Conservation (phyloP, 176 grass and related monocot genomes). For the Eragrostis nindensis region DNA sequence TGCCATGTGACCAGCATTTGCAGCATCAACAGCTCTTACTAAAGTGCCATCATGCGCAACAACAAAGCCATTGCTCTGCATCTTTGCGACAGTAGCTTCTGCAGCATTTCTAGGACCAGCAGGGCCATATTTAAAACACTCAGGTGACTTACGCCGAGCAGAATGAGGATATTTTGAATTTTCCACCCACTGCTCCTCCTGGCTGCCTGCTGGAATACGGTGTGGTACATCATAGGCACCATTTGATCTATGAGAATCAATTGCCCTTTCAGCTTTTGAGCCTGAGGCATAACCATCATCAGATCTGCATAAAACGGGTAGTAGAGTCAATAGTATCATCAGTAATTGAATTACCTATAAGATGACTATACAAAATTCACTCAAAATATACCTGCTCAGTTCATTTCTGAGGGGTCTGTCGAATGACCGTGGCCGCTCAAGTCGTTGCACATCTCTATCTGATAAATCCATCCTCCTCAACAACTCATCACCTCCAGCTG, state of each 20-base stretch:
- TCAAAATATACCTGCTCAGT: slow-evolving; percentile 63
- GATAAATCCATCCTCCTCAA: slow-evolving; percentile 38
- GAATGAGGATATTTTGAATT: slow-evolving; percentile 55
- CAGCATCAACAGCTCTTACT: slow-evolving; percentile 64
- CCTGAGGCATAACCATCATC: slow-evolving; percentile 57
- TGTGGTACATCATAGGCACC: slow-evolving; percentile 38
- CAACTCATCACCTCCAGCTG: slow-evolving; percentile 27
- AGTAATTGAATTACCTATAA: slow-evolving; percentile 21
- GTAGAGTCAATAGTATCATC: slow-evolving; percentile 6
- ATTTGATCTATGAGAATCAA: slow-evolving; percentile 42
- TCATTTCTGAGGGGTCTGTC: slow-evolving; percentile 56
- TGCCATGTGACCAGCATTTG: slow-evolving; percentile 40
- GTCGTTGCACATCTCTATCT: slow-evolving; percentile 50
- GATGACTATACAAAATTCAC: slow-evolving; percentile 30
- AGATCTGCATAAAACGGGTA: slow-evolving; percentile 51
- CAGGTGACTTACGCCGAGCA: slow-evolving; percentile 50
- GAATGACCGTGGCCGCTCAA: slow-evolving; percentile 49
- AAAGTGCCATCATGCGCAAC: slow-evolving; percentile 95
- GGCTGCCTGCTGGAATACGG: slow-evolving; percentile 46
- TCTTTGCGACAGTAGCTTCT: slow-evolving; percentile 87
- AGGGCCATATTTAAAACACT: slow-evolving; percentile 60
- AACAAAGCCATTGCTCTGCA: slow-evolving; percentile 95
- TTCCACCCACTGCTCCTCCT: slow-evolving; percentile 61
- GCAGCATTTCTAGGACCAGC: slow-evolving; percentile 87
- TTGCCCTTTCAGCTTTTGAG: slow-evolving; percentile 56